Base-by-base conservation (phyloP, 208 protist genomes). In the Wallacemonas sp. region DNA sequence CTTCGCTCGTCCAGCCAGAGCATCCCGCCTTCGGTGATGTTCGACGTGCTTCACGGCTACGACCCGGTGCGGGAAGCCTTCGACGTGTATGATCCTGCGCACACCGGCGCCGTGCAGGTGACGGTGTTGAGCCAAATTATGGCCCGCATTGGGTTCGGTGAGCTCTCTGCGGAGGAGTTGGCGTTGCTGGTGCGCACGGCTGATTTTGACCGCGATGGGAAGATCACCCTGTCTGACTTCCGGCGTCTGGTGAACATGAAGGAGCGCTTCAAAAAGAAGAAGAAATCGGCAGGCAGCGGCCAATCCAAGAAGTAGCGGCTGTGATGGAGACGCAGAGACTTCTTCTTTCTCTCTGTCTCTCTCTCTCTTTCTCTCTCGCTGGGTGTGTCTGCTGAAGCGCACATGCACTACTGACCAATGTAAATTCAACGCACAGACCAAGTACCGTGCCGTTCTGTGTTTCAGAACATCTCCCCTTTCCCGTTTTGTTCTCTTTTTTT, bases 131-230 rank as follows among this genome's bases (percentile, higher is more conserved):
- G 73, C 2, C 62, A 66, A 14, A 92, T 97, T 53, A 96, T 98
- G 91, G 75, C 79, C 0, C 81, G 90, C 11, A 85, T 95, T 38
- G 93, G 90, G 30, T 94, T 89, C 27, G 91, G 89, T 0, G 85
- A 95, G 33, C 77, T 97, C 33, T 89, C 71, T 17, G 55, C 77
- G 9, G 89, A 97, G 62, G 93, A 98, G 58, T 46, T 97, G 62
- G 65, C 77, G 36, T 66, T 97, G 36, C 72, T 98, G 39, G 82
- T 97, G 21, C 72, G 84, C 22, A 95, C 93, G n/a, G 94, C 96
- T 2, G 96, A 98, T 66, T 91, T 95, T 38, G 94, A 97, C 66
- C 79, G 80, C 15, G 95, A 98, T 78, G 95, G 95, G 5, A 90
- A 88, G 39, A 96, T 98, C 42, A 91, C 76, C 28, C 65, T 98